Base-by-base conservation (phyloP, 2,329 filamentous ascomycete genomes). In the Ophiosphaerella narmari region DNA sequence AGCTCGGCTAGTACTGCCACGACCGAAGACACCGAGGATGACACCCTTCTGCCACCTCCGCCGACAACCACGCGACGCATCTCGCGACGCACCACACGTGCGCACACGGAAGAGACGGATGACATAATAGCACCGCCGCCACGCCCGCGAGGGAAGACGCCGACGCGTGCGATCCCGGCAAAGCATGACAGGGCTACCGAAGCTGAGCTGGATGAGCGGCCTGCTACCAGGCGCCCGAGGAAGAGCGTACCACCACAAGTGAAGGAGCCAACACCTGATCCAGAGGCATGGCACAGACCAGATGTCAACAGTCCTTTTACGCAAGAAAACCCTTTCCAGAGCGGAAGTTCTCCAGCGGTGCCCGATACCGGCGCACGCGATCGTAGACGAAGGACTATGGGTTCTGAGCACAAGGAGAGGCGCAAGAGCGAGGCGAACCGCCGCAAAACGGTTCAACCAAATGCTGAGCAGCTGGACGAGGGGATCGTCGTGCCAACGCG, bases 321-420 rank as follows among this genome's bases (percentile, higher is more conserved):
- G 1, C 83, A 87, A 60, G 91, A 97, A 46, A 97, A 97, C 65
- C 92, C 93, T 0, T 97, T 97, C 69, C 93, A 97, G 71, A 90
- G 89, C 67, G 88, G 91, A 35, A 89, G 87, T 71, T 88, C 90
- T 8, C 86, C 90, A 1, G 74, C 81, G 5, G 55, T 65, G 18
- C 64, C 67, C 26, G 65, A 72, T 18, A 62, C 66, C 7, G 57
- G 56, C 63, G 68, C 68, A 46, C 66, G 74, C 74, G 76, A 66
- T 63, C 64, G 82, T 73, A 73, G 82, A 60, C 74, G 83, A 39
- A 81, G 78, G 51, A 86, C 82, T 8, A 64, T 77, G 46, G 74
- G 74, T n/a, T 70, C 57, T 57, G 71, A 67, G 48, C 66, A 54
- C 50, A 73, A 68, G 36, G 75, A 78, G 40, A 72, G 73, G 52